phyloP scores from a whole-genome alignment of 2,329 filamentous ascomycete genomes.

The Cladosporium sphaerospermum region DNA sequence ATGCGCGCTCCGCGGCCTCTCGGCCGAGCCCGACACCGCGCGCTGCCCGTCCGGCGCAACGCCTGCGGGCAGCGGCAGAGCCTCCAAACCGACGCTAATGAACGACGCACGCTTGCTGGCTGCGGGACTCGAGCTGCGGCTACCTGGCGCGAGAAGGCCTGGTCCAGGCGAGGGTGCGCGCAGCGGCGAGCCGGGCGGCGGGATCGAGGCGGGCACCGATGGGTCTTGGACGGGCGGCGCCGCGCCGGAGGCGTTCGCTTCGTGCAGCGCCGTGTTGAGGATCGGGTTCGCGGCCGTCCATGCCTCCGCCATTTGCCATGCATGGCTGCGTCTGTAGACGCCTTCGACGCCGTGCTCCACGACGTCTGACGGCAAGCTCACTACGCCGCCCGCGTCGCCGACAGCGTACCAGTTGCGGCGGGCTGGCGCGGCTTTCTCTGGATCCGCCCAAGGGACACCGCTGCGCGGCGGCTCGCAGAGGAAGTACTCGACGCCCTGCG shows the following conservation, averaged over 20 bases:
- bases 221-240: conserved; percentile 11
- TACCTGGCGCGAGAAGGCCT: neutral
- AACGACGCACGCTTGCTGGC: conserved; percentile 36
- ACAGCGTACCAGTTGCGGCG: conserved; percentile 68
- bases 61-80: conserved; percentile 40
- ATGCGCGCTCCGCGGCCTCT: conserved; percentile 26
- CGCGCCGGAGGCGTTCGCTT: conserved; percentile 22
- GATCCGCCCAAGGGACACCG: conserved; percentile 61
- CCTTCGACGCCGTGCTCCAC: conserved; percentile 62
- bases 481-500: conserved; percentile 73
- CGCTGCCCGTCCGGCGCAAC: conserved; percentile 31
- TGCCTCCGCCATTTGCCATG: conserved; percentile 58
- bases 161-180: conserved; percentile 9
- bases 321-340: conserved; percentile 62
- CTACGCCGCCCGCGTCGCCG: conserved; percentile 58
- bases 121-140: conserved; percentile 14
- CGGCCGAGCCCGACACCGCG: conserved; percentile 8
- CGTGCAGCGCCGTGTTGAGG: conserved; percentile 25
- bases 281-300: conserved; percentile 47
- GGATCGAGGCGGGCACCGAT: neutral
- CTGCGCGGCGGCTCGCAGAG: conserved; percentile 69
- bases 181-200: neutral
- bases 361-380: conserved; percentile 56
- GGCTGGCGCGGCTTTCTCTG: conserved; percentile 50
- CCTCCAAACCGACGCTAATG: conserved; percentile 42